Evolutionary conservation across 305 asterid genomes (phyloP), one percentile per base, ranked within the genome.

Genomic region (Caryopteris hybrid): DNA sequence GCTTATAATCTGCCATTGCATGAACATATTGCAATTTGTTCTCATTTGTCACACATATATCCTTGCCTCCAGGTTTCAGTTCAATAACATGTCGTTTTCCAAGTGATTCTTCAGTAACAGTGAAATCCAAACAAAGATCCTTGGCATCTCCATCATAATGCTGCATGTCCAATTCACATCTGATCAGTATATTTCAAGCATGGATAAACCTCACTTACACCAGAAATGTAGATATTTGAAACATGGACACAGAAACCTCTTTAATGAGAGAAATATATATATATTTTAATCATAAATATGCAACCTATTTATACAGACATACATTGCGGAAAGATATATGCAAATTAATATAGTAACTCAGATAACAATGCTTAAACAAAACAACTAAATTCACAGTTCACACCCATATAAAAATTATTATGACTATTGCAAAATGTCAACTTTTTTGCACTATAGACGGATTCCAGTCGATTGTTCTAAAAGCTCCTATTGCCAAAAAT

Each of bases 1-100:
- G 94, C 78, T 93, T 93, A 84, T 84, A 88, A 79, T 90, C 99
- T 25, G 99, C 99, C 81, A 93, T 87, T 70, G 92, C 95, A 87
- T 93, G 91, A 77, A 93, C 87, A 76, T 90, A 93, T 77, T 90
- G 99, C 89, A 93, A 74, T 86, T 88, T 93, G 84, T 90, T 93
- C 80, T 90, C 97, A 81, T 88, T 84, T 69, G 95, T 83, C 79
- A 93, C 95, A 73, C 74, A 72, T 45, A 75, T 66, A 76, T 93
- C 91, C 84, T 87, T 90, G 72, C 97, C 99, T 33, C 96, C 99
- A 12, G 92, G 95, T 81, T 93, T 93, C 51, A 93, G 95, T 78
- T 93, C 99, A 70, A 88, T 76, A 68, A 90, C 83, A 70, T 78
- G 80, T 39, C 89, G 80, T 69, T 81, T 87, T 61, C 96, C 99